Base-by-base conservation (phyloP, 1,284 basidiomycete species). In the Apiotrichum gamsii region DNA sequence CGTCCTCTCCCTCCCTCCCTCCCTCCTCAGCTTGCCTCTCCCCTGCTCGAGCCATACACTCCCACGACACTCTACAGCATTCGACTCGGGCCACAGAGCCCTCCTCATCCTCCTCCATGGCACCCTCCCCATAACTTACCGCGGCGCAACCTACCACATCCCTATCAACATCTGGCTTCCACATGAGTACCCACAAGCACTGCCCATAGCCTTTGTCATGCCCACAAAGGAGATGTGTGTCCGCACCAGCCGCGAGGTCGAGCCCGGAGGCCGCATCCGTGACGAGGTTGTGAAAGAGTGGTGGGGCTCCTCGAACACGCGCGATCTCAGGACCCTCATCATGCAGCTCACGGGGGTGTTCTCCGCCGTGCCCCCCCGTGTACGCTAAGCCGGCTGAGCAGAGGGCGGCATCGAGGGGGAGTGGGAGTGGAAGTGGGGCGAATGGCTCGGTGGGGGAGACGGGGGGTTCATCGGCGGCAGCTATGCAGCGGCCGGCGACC, bases 221-320 rank as follows among this genome's bases (percentile, higher is more conserved):
- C 94, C 95, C n/a, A 96, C 90, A 1, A 79, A 76, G 41, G 84
- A 88, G 59, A 93, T 98, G 86, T 82, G 91, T 49, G 81, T 99
- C 56, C 82, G 84, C 54, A 79, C 86, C 21, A 81, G 85, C 13
- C 78, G 77, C 39, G 77, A 81, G 59, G 78, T 97, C 54, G 90
- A 96, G 60, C 81, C 85, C 39, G 89, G 87, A 62, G 95, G 95
- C 9, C 77, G 78, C 24, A 57, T 71, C 1, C 58, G 58, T 23
- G 66, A 67, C 24, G 60, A 64, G 15, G 59, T 65, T 56, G 67
- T 86, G 31, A 76, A 76, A 29, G 74, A 82, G 48, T 97, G 95
- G 94, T 75, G 77, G 54, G 25, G 25, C 25, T 6, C 8, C 11
- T 6, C 25, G 25, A 80, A 64, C 90, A 94, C 80, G 41, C 85